Evolutionary conservation across 2,329 filamentous ascomycete genomes (phyloP), one percentile per base, ranked within the genome.

Genomic region (Apiospora marii): DNA sequence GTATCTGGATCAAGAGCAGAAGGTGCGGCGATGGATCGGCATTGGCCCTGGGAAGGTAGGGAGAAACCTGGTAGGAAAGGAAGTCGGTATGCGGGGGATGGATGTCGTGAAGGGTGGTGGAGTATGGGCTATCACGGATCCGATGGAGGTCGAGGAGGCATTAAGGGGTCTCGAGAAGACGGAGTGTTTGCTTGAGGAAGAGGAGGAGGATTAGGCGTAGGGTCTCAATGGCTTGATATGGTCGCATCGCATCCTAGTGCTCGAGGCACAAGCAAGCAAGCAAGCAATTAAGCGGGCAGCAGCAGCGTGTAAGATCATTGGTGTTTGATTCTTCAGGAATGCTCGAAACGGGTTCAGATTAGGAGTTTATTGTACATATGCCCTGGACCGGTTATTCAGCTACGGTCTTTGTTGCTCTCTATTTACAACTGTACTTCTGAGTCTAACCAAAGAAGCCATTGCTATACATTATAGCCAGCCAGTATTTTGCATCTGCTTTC

Each of bases 21-120:
- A 92, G 74, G 93, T 98, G 24, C 88, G 92, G 77, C 87, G 95
- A 72, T 98, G 96, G 93, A 89, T 98, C 69, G 96, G 96, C 61
- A 94, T 98, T 74, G 96, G 96, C 0, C 96, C 96, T 0, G 96
- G 96, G 6, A 97, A 97, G 81, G 96, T 98, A 2, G 96, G 96
- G 0, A 88, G 95, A 72, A 98, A 98, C 81, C 86, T 98, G 10
- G 95, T 98, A 1, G 95, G 95, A 16, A 98, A 98, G 83, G 96
- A 98, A 83, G 95, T 98, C 3, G 95, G 95, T 13, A 95, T 96
- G 90, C 90, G 91, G 69, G 91, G 91, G 30, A 90, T 92, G 78
- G 94, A 96, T 71, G 85, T 89, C 22, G 90, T 96, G 68, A 97
- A 96, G 80, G 95, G 95, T 1, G 95, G 95, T 68, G 96, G 96